Evolutionary conservation across 257 asterid species (phyloP), one percentile per base, ranked within the genome.

Genomic region (Agastache rugosa): DNA sequence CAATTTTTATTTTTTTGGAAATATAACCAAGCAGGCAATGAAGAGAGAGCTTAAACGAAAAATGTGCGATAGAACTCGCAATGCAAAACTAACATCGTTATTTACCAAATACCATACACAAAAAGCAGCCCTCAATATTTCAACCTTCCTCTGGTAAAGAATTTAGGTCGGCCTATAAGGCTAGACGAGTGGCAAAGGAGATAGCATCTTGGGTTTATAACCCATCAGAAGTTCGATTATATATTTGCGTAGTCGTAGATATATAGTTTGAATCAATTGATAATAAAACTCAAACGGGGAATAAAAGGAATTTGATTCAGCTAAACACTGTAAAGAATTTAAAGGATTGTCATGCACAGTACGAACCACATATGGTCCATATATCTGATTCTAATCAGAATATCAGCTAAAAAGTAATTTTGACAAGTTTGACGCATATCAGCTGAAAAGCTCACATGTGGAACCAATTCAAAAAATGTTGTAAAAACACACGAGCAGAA

Each of bases 401-500:
- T 66, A 16, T 39, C 68, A 56, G 17, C 39, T 17, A 17, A 67
- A 16, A 59, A 58, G 14, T 10, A 55, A 10, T 56, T 55, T 5
- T 22, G 8, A 25, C 35, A 56, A 27, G 64, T 59, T 29, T 8
- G 41, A 27, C 0, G 22, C 1, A 12, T 59, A 27, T 27, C 64
- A 59, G 64, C 41, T 2, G 22, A 19, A 60, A 20, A 25, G 12
- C 65, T 59, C 63, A 29, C 44, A 59, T 31, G 41, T 23, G 63
- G 53, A 53, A 35, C 16, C 44, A 65, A 20, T 5, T 72, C 69
- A 25, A 66, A 39, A 39, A 39, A 69, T 19, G 44, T 27, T 15
- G 17, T 23, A 41, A 11, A 60, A 68, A 68, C 41, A 69, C 63
- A 34, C 50, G 71, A 68, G 59, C 44, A 48, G 23, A 75, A 76